Evolutionary conservation across 2,329 filamentous ascomycete genomes (phyloP).

Genomic region (Cladorrhinum sp.): DNA sequence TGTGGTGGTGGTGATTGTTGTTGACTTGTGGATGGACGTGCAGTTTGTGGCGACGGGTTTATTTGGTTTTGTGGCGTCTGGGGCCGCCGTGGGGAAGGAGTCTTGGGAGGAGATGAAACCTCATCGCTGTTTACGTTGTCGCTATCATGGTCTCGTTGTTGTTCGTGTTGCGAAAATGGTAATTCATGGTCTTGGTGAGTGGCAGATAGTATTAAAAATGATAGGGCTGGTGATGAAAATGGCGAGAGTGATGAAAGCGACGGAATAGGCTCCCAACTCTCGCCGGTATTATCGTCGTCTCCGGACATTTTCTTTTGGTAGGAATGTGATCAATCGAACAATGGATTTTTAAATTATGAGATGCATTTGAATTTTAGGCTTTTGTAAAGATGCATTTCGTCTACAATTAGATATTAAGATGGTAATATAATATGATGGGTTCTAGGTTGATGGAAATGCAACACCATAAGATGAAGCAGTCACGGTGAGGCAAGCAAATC

Average conservation of each 20-base stretch:
- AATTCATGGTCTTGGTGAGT: neutral
- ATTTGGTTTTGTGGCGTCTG: slow-evolving; percentile 12
- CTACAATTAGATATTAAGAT: neutral
- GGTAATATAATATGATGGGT: neutral
- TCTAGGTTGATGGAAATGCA: neutral
- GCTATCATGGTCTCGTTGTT: neutral
- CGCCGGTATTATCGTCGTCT: slow-evolving; percentile 3
- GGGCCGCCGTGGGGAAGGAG: slow-evolving; percentile 2
- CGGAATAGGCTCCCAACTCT: slow-evolving; percentile 5
- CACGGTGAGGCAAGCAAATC: neutral
- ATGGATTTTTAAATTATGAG: neutral
- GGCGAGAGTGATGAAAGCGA: slow-evolving; percentile 9
- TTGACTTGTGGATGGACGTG: neutral
- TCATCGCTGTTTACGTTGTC: neutral
- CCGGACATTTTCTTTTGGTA: neutral
- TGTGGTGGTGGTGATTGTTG: neutral
- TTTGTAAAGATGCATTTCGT: neutral
- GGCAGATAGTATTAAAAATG: slow-evolving; percentile 4
- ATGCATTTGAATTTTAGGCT: neutral
- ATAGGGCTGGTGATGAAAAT: slow-evolving; percentile 6
- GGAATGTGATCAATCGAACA: neutral
- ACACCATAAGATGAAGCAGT: slow-evolving; percentile 1
- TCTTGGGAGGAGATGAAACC: slow-evolving; percentile 3
- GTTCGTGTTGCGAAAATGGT: neutral
- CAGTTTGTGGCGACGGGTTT: neutral